Evolutionary conservation across 129 eudicot genomes (phyloP), one percentile per base, ranked within the genome.

Genomic region (Saussurea involucrata): DNA sequence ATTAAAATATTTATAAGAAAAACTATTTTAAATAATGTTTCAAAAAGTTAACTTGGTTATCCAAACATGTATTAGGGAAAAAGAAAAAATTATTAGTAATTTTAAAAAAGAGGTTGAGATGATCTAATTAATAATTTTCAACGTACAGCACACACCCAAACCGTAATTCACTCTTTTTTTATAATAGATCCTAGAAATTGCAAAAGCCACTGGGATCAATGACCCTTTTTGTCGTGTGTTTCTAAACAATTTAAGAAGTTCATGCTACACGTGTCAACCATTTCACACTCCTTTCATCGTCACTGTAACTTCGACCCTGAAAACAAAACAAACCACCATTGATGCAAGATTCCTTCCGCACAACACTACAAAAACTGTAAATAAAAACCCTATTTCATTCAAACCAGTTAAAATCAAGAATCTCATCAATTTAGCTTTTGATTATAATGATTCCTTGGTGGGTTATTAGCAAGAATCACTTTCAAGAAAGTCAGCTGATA

Each of bases 401-500:
- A 24, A n/a, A 25, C 9, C 63, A 63, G 57, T 78, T 42, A 78
- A 67, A 58, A 60, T 70, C 42, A 78, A 69, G 46, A 58, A 68
- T 77, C 68, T 24, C 33, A 77, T 67, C 55, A 25, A 33, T 12
- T 20, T 3, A 18, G 6, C 34, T 76, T 66, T 66, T 66, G n/a
- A 49, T 44, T 76, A n/a, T 76, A 33, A 68, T 57, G 17, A 55
- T 60, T 34, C 69, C 34, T 5, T 49, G 21, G 60, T 33, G 68
- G 40, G 81, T 77, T 24, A 69, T 70, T 60, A 6, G 31, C 82
- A 70, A 61, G 82, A 78, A 71, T 71, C 83, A 44, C 55, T 67
- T 58, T 79, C 77, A 72, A 79, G 40, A 79, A 64, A 79, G 76
- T 79, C 83, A 53, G 68, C 57, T 63, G 7, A 64, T 65, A 21